A percentile compares a stretch with the other conserved stretches of the same genome.
Evolutionary conservation across 2,329 filamentous ascomycete genomes (phyloP).

Genomic region (Aspergillus jensenii): DNA sequence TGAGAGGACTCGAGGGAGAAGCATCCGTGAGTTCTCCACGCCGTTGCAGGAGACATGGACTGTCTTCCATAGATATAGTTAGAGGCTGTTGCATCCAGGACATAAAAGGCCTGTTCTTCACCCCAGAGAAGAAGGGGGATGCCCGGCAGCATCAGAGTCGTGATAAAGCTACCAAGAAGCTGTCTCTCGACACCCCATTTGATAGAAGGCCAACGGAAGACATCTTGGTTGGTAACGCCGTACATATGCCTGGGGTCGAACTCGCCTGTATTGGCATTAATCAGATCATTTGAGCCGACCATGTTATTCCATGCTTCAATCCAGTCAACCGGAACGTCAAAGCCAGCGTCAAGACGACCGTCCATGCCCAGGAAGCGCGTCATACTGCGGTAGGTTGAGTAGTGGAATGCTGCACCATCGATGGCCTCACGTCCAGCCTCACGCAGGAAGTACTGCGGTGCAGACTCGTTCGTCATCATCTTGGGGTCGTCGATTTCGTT

Average conservation of each 20-base stretch:
- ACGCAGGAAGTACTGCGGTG: slow-evolving; percentile 53
- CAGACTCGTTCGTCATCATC: slow-evolving; percentile 32
- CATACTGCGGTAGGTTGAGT: slow-evolving; percentile 63
- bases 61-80: slow-evolving; percentile 68
- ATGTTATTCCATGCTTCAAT: slow-evolving; percentile 58
- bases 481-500: slow-evolving; percentile 25
- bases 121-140: slow-evolving; percentile 63
- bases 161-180: slow-evolving; percentile 59
- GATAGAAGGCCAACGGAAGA: slow-evolving; percentile 64
- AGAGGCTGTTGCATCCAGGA: slow-evolving; percentile 62
- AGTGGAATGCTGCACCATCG: slow-evolving; percentile 63
- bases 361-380: slow-evolving; percentile 62
- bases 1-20: slow-evolving; percentile 58
- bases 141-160: slow-evolving; percentile 60
- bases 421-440: slow-evolving; percentile 53
- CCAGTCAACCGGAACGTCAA: slow-evolving; percentile 57
- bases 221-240: slow-evolving; percentile 65
- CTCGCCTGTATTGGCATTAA: slow-evolving; percentile 60
- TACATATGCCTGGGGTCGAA: slow-evolving; percentile 67
- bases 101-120: slow-evolving; percentile 65
- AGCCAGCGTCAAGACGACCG: slow-evolving; percentile 55
- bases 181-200: slow-evolving; percentile 58
- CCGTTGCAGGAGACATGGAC: slow-evolving; percentile 60
- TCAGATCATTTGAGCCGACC: slow-evolving; percentile 58
- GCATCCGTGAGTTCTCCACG: slow-evolving; percentile 66